These are phyloP conservation scores for Trypanosoma platydactyli DNA, from an alignment of 208 protist genomes.

Conservation along the genomic window DNA sequence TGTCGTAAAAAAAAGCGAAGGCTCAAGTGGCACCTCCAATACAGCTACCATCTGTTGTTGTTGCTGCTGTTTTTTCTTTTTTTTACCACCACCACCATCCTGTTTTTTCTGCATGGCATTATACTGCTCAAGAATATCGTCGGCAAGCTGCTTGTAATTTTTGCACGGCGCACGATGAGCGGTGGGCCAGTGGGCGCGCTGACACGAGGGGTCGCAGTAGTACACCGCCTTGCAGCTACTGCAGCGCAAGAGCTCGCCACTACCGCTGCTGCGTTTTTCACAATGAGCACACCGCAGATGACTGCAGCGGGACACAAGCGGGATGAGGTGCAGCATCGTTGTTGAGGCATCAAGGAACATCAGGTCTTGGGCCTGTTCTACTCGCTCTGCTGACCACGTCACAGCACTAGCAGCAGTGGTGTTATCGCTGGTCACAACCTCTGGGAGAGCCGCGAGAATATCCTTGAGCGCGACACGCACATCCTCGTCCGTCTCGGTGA, in stretches of 20 bases:
- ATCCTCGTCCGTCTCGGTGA: slow-evolving; percentile 56
- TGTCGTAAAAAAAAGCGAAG: slow-evolving; percentile 67
- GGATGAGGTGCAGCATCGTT: slow-evolving; percentile 67
- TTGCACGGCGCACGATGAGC: slow-evolving; percentile 59
- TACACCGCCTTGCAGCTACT: slow-evolving; percentile 80
- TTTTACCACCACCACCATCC: slow-evolving; percentile 20
- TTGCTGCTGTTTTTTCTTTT: slow-evolving; percentile 26
- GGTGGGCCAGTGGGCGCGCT: slow-evolving; percentile 60
- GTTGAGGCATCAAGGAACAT: slow-evolving; percentile 86
- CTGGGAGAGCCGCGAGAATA: slow-evolving; percentile 63
- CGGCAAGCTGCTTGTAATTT: slow-evolving; percentile 53
- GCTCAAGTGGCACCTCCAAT: slow-evolving; percentile 70
- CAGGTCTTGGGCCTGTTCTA: slow-evolving; percentile 65
- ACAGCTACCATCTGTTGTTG: slow-evolving; percentile 35
- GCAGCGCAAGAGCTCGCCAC: slow-evolving; percentile 53
- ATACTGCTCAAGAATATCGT: slow-evolving; percentile 51
- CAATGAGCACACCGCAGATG: slow-evolving; percentile 59
- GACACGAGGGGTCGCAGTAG: slow-evolving; percentile 75
- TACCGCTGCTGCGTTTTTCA: slow-evolving; percentile 20
- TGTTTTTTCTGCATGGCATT: slow-evolving; percentile 36
- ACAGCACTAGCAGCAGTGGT: slow-evolving; percentile 1
- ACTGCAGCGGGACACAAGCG: slow-evolving; percentile 54
- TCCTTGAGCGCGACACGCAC: slow-evolving; percentile 73
- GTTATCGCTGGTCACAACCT: neutral
- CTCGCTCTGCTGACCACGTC: slow-evolving; percentile 42